Base-by-base conservation (phyloP, 23 red algal species). In the Gracilaria domingensis region DNA sequence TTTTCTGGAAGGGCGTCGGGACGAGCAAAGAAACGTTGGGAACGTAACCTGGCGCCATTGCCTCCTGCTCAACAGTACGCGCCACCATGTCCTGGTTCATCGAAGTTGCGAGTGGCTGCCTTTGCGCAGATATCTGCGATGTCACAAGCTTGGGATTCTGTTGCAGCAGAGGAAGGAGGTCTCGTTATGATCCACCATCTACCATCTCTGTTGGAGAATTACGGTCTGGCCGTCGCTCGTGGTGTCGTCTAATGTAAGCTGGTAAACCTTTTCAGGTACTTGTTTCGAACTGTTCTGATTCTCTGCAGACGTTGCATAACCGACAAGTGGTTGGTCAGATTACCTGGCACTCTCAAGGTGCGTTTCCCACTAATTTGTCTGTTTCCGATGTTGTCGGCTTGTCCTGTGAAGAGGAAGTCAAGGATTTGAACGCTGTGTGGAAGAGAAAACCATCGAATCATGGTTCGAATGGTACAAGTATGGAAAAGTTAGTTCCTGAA, bases 191-290 rank as follows among this genome's bases (percentile, higher is more conserved):
- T 87, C 13, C 65, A 87, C 9, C 83, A n/a, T 28, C 13, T 66
- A 40, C 60, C 83, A 3, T 38, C 38, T 12, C 51, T 87, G 23
- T 48, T 50, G 23, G 83, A 87, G 44, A 73, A 26, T 11, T 38
- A 74, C 14, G 16, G 71, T 4, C 32, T 73, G 4, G 62, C 50
- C 17, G 24, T 38, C 14, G 40, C 65, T 23, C 69, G 73, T 14
- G 67, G 65, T 5, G 0, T 60, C 7, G 83, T n/a, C 29, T 62
- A 47, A 24, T 59, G 69, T 14, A 87, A 58, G 8, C 7, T 30
- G 40, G 44, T 4, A 53, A 50, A 20, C 62, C 67, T 29, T 87
- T 87, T 50, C 0, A 40, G 62, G 4, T 87, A 44, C 14, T 87
- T 0, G 49, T 87, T 0, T 60, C 83, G 6, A 75, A 87, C 64